phyloP scores from a whole-genome alignment of 169 alveolate genomes.

The Cyclospora cayetanensis region DNA sequence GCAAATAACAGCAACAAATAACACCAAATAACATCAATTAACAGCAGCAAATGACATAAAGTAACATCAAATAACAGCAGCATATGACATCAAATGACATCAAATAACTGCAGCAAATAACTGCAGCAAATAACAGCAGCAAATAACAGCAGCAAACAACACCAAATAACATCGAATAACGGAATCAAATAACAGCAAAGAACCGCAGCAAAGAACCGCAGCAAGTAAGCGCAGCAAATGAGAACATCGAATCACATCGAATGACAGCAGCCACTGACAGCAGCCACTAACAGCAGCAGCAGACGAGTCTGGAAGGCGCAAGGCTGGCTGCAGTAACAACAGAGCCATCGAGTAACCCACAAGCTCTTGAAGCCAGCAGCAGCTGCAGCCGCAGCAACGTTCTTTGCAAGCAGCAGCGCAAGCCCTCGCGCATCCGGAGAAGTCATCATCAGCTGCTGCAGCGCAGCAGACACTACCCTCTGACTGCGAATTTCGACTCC shows the following conservation, averaged over 20 bases:
- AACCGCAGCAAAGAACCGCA: constrained; percentile 1
- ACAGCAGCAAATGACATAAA: too few species aligned
- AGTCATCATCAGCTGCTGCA: background rate
- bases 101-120: too few species aligned
- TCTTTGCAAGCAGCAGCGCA: constrained; percentile 2
- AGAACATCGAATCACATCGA: background rate
- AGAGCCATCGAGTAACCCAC: background rate
- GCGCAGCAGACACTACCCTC: constrained; percentile 52
- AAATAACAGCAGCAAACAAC: constrained; percentile 9
- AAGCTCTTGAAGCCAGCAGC: constrained; percentile 6
- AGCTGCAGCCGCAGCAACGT: constrained; percentile 22
- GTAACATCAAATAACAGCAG: too few species aligned
- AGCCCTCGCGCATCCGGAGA: background rate
- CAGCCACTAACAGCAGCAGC: constrained; percentile 6
- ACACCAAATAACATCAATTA: too few species aligned
- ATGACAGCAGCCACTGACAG: background rate
- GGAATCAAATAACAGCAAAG: background rate
- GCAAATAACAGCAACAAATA: too few species aligned
- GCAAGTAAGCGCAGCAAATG: too few species aligned
- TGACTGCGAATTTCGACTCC: too few species aligned
- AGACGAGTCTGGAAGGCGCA: constrained; percentile 20
- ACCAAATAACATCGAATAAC: background rate
- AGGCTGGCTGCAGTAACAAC: background rate
- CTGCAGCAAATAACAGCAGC: constrained; percentile 2
- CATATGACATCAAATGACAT: too few species aligned